Base-by-base conservation (phyloP, 1,284 basidiomycete genomes). In the Wolfiporia cocos region DNA sequence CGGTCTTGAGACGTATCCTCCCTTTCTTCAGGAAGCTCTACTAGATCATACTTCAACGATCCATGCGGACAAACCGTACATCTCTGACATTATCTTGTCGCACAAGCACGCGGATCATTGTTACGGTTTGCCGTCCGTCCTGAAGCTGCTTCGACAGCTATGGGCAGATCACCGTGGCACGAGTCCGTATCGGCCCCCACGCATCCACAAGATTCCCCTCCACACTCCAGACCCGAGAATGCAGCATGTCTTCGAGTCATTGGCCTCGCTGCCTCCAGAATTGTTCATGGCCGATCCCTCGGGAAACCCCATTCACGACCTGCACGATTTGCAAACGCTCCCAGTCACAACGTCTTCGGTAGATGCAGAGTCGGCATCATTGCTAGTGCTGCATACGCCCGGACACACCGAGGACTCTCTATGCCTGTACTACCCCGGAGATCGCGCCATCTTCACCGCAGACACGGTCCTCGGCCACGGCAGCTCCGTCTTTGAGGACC, bases 391-490 rank as follows among this genome's bases (percentile, higher is more conserved):
- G 0, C 84, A 90, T 57, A 86, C 92, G 0, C 95, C 94, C 0
- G 95, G 94, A 0, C 95, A 98, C 58, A 97, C 94, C 0, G 58
- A 70, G 28, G 94, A 98, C 62, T 94, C 91, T 5, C 76, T 95
- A 52, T 85, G 74, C 39, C 66, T 93, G 34, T 69, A 81, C 48
- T 66, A 89, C 39, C 70, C 74, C 32, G 63, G 73, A 47, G 77
- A 87, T 61, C 58, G 70, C 31, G 82, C 77, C 1, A 70, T 94
- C 19, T 88, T 95, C 65, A 94, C 92, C 0, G 91, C 87, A 1
- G 95, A 98, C 64, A 90, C 86, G 5, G 81, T 98, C 4, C 76
- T 98, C 18, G 94, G 95, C 0, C 81, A 92, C 50, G 92, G 93
- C 2, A 93, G 92, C 0, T 78, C 91, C 1, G 82, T 95, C 2